A percentile compares a stretch with the other conserved stretches of the same genome.
Evolutionary conservation across 2,329 filamentous ascomycete genomes (phyloP).

Genomic region (Neopestalotiopsis sp.): DNA sequence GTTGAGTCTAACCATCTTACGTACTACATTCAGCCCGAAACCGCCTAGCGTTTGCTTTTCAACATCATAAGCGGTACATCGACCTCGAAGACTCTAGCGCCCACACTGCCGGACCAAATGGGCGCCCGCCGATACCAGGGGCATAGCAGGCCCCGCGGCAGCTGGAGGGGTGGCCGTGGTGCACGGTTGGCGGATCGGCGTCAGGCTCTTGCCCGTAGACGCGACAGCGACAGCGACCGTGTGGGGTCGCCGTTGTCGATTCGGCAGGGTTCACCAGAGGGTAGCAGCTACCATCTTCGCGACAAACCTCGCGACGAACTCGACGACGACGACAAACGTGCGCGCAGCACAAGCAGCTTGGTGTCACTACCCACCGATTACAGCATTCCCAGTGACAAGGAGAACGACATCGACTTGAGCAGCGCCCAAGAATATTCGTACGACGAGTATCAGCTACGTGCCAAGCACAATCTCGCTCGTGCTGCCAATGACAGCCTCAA

Average conservation of each 20-base stretch:
- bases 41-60: neutral
- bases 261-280: neutral
- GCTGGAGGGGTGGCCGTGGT: neutral
- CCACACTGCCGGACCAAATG: neutral
- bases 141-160: neutral
- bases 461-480: neutral
- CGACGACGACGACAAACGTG: neutral
- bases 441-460: neutral
- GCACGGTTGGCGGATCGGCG: neutral
- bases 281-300: neutral
- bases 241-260: slow-evolving; percentile 2
- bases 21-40: neutral
- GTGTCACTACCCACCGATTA: neutral
- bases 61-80: neutral
- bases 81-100: too few relatives aligned
- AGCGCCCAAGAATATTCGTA: neutral
- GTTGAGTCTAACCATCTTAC: neutral
- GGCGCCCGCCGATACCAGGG: neutral
- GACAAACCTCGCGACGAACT: neutral
- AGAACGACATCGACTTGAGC: neutral
- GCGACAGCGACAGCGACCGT: slow-evolving; percentile 1
- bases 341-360: neutral
- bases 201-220: neutral
- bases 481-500: neutral
- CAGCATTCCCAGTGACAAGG: neutral